These are phyloP conservation scores for Sclerotinia nivalis DNA, from an alignment of 2,329 filamentous ascomycete species.

Conservation along the genomic window DNA sequence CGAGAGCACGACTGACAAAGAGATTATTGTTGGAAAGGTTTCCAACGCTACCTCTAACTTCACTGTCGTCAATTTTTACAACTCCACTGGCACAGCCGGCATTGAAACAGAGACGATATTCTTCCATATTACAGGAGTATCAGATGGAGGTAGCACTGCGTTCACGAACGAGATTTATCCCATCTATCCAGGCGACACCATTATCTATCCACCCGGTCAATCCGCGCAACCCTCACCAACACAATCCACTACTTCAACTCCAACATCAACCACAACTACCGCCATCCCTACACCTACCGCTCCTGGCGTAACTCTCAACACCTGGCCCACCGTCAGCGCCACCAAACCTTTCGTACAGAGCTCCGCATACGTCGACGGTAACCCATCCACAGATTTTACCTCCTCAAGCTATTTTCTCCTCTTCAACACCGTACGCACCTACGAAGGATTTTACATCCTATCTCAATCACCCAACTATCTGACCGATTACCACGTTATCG, in stretches of 20 bases:
- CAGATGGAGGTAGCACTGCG: not conserved
- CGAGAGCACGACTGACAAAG: not conserved
- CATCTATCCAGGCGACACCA: slow-evolving; percentile 5
- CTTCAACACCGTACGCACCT: not conserved
- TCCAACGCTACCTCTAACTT: slow-evolving; percentile 9
- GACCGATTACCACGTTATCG: not conserved
- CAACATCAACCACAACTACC: not conserved
- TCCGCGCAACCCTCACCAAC: not conserved
- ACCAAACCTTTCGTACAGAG: not conserved
- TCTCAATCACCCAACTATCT: not conserved
- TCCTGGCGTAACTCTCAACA: not conserved
- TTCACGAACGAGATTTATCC: slow-evolving; percentile 11
- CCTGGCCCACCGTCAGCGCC: not conserved
- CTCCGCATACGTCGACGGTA: not conserved
- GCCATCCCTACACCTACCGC: not conserved
- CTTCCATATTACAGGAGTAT: not conserved
- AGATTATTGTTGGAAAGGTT: slow-evolving; percentile 7
- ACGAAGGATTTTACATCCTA: slow-evolving; percentile 11
- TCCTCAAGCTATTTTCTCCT: not conserved
- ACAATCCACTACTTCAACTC: not conserved
- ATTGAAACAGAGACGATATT: not conserved
- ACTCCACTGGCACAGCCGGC: not conserved
- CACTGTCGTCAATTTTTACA: slow-evolving; percentile 5
- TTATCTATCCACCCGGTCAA: slow-evolving; percentile 6
- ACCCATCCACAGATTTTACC: not conserved